phyloP scores from a whole-genome alignment of 768 basidiomycete species.

The Phlebiopsis flavidoalba region DNA sequence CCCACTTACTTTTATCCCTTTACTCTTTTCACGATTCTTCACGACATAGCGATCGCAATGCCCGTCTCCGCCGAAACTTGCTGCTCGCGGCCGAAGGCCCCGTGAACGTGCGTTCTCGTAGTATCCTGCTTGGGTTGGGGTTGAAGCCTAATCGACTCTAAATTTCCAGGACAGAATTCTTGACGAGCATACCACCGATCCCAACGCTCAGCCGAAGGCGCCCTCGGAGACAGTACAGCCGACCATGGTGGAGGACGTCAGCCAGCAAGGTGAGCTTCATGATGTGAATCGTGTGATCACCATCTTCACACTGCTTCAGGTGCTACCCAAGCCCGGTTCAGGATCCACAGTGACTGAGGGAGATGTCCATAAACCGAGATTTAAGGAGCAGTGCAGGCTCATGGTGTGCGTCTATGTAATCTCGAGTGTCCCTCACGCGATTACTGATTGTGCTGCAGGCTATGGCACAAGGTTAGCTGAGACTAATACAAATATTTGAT shows the following conservation, averaged over 20 bases:
- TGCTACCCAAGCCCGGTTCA: slow-evolving; percentile 10
- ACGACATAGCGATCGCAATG: neutral
- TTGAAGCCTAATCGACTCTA: neutral
- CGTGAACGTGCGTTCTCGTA: neutral
- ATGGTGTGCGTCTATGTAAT: slow-evolving; percentile 3
- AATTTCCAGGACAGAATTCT: neutral
- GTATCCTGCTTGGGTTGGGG: neutral
- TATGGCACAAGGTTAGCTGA: slow-evolving; percentile 11
- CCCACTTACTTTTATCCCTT: neutral
- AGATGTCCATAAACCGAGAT: slow-evolving; percentile 1
- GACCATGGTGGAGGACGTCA: slow-evolving; percentile 2
- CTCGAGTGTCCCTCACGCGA: neutral
- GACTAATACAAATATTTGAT: neutral
- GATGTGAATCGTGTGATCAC: neutral
- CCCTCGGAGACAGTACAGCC: slow-evolving; percentile 9
- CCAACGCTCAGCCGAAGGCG: neutral
- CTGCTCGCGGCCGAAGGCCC: neutral
- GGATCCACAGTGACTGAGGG: slow-evolving; percentile 7
- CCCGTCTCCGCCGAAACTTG: neutral
- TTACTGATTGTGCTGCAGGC: neutral
- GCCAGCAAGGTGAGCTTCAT: slow-evolving; percentile 9
- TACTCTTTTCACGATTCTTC: neutral
- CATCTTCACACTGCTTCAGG: neutral
- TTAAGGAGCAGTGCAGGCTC: slow-evolving; percentile 15
- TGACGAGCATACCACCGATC: neutral